These are phyloP conservation scores for Flaveria ramosissima DNA, from an alignment of 129 eudicot species.

Conservation along the genomic window DNA sequence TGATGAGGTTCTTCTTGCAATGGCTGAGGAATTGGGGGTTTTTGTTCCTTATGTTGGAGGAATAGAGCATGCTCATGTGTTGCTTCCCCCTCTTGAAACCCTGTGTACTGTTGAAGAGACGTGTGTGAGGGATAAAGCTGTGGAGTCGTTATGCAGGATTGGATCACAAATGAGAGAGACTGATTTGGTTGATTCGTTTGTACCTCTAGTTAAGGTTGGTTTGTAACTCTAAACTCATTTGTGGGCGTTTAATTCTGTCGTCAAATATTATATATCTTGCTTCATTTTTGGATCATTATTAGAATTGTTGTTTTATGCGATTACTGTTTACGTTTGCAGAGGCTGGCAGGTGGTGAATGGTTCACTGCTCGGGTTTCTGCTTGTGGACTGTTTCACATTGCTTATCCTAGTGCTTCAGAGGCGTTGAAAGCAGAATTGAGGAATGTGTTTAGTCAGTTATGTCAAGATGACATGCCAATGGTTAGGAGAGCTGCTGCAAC, in stretches of 20 bases:
- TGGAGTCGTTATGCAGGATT: slow-evolving; percentile 87
- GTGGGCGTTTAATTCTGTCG: not conserved
- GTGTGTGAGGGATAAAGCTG: slow-evolving; percentile 96
- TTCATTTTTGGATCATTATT: not conserved
- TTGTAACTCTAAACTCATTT: not conserved
- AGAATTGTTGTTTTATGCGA: not conserved
- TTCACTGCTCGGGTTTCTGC: slow-evolving; percentile 98
- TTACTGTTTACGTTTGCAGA: slow-evolving; percentile 35
- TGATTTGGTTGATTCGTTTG: slow-evolving; percentile 68
- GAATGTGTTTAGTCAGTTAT: slow-evolving; percentile 78
- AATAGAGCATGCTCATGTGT: slow-evolving; percentile 84
- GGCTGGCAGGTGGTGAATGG: slow-evolving; percentile 99
- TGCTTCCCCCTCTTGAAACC: slow-evolving; percentile 91
- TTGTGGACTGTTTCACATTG: slow-evolving; percentile 94
- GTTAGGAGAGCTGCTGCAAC: slow-evolving; percentile 37
- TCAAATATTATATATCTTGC: not conserved
- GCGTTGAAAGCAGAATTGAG: slow-evolving; percentile 80
- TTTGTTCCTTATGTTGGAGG: slow-evolving; percentile 98
- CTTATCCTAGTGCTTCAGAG: slow-evolving; percentile 94
- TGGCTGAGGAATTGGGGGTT: slow-evolving; percentile 96
- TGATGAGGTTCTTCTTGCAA: slow-evolving; percentile 98
- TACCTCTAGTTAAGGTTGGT: slow-evolving; percentile 76
- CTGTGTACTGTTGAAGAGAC: slow-evolving; percentile 98
- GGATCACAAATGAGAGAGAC: slow-evolving; percentile 95
- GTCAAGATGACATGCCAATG: slow-evolving; percentile 99